Conservation (phyloP, 1,284 basidiomycete species). For the Peniophora sp. region DNA sequence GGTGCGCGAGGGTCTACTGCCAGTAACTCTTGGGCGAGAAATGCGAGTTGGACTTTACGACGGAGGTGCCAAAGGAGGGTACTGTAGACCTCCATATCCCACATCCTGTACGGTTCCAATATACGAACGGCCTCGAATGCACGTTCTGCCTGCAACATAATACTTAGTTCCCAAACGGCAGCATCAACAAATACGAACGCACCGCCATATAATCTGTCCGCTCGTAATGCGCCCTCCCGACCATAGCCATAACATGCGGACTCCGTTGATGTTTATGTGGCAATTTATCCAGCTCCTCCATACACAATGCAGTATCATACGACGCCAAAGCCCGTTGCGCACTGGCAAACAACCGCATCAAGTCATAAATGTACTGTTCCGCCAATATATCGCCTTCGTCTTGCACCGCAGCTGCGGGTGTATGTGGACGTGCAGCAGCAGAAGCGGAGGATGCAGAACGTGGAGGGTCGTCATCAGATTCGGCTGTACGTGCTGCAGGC, state of each 20-base stretch:
- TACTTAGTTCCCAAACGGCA: not conserved
- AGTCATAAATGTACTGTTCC: slow-evolving; percentile 75
- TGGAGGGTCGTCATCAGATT: no score
- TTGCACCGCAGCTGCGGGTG: no score
- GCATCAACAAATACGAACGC: slow-evolving; percentile 11
- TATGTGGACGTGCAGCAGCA: no score
- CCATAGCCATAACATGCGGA: slow-evolving; percentile 72
- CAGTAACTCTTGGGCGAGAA: slow-evolving; percentile 80
- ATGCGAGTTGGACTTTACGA: slow-evolving; percentile 74
- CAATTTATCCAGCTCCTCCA: slow-evolving; percentile 69
- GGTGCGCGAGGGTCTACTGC: not conserved
- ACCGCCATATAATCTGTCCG: slow-evolving; percentile 81
- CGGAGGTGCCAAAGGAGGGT: slow-evolving; percentile 91
- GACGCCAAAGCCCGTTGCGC: slow-evolving; percentile 66
- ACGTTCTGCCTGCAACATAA: slow-evolving; percentile 67
- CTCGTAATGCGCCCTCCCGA: slow-evolving; percentile 84
- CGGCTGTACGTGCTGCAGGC: no score
- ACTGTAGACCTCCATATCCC: slow-evolving; percentile 91
- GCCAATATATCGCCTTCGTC: slow-evolving; percentile 32
- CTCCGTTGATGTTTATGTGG: slow-evolving; percentile 72
- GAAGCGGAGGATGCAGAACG: no score
- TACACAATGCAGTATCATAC: slow-evolving; percentile 70
- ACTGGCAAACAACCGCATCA: slow-evolving; percentile 74
- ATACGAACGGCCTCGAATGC: slow-evolving; percentile 75
- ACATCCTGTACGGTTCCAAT: slow-evolving; percentile 79